These are phyloP conservation scores for Cerioporus squamosus DNA, from an alignment of 1,284 basidiomycete genomes.

Conservation along the genomic window DNA sequence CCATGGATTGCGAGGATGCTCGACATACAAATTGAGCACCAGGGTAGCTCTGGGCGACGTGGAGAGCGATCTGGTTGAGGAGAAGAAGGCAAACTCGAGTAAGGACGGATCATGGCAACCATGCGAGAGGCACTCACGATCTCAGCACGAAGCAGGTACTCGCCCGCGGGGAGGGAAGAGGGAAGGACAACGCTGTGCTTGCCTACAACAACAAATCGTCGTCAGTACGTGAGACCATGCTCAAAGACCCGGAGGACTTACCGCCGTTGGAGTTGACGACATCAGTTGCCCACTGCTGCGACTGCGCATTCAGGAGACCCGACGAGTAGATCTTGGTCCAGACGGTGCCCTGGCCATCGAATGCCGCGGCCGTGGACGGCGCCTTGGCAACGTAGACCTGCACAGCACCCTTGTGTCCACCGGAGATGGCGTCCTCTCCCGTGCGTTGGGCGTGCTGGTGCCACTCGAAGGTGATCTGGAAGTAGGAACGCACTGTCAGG, in stretches of 20 bases:
- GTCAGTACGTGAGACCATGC: neutral
- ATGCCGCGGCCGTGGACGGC: slow-evolving; percentile 46
- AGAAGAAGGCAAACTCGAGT: no score
- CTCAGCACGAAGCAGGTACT: slow-evolving; percentile 55
- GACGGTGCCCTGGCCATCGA: slow-evolving; percentile 51
- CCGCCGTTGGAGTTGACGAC: slow-evolving; percentile 49
- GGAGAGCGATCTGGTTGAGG: slow-evolving; percentile 50
- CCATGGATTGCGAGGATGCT: neutral
- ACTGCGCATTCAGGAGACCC: slow-evolving; percentile 44
- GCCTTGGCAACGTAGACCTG: slow-evolving; percentile 57
- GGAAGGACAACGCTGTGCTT: slow-evolving; percentile 53
- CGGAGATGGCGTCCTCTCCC: slow-evolving; percentile 56
- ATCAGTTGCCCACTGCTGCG: slow-evolving; percentile 50
- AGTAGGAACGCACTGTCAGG: neutral
- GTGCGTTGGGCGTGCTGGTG: slow-evolving; percentile 54
- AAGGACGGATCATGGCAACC: no score
- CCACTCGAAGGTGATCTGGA: slow-evolving; percentile 45
- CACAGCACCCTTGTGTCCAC: slow-evolving; percentile 55
- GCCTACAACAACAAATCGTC: slow-evolving; percentile 32
- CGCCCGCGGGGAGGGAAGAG: slow-evolving; percentile 49
- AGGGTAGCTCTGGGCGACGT: slow-evolving; percentile 45
- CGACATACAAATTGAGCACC: slow-evolving; percentile 46
- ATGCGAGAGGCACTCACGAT: slow-evolving; percentile 42
- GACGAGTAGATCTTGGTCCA: slow-evolving; percentile 59
- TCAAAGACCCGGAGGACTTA: slow-evolving; percentile 11